Evolutionary conservation across 2,329 filamentous ascomycete genomes (phyloP).

Genomic region (Alternaria gansuensis): DNA sequence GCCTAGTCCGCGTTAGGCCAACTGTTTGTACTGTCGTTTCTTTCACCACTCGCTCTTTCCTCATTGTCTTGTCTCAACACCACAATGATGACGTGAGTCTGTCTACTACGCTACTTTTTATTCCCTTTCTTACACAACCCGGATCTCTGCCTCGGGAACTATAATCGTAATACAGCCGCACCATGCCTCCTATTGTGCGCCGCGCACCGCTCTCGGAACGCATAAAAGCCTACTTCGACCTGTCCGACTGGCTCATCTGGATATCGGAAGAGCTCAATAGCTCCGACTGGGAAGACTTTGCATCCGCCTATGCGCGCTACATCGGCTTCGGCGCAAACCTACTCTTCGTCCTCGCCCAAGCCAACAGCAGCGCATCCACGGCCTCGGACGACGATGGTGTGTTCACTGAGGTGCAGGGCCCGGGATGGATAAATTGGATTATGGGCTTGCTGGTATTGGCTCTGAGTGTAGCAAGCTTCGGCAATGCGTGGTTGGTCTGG

Average conservation of each 20-base stretch:
- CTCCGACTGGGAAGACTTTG: constrained; percentile 83
- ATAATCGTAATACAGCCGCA: constrained; percentile 7
- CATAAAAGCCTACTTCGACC: constrained; percentile 81
- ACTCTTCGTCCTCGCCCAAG: constrained; percentile 80
- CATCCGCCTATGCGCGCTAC: constrained; percentile 76
- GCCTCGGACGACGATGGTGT: constrained; percentile 75
- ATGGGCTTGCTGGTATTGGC: constrained; percentile 75
- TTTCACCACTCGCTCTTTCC: constrained; percentile 18
- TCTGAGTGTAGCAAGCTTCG: constrained; percentile 70
- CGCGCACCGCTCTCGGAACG: constrained; percentile 81
- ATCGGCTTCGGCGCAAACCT: constrained; percentile 81
- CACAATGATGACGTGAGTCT: constrained; percentile 38
- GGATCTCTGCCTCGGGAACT: background rate
- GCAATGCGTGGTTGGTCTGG: constrained; percentile 85
- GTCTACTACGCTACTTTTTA: constrained; percentile 4
- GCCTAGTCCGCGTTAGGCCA: constrained; percentile 36
- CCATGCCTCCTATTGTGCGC: constrained; percentile 75
- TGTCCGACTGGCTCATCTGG: constrained; percentile 89
- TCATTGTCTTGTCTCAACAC: constrained; percentile 19
- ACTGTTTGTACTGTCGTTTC: constrained; percentile 30
- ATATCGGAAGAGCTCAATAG: constrained; percentile 92
- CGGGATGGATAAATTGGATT: constrained; percentile 73
- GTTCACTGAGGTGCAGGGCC: constrained; percentile 67
- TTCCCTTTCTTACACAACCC: background rate
- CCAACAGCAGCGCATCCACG: constrained; percentile 69